Base-by-base conservation (phyloP, 345 rosid species). In the Erucastrum elatum region DNA sequence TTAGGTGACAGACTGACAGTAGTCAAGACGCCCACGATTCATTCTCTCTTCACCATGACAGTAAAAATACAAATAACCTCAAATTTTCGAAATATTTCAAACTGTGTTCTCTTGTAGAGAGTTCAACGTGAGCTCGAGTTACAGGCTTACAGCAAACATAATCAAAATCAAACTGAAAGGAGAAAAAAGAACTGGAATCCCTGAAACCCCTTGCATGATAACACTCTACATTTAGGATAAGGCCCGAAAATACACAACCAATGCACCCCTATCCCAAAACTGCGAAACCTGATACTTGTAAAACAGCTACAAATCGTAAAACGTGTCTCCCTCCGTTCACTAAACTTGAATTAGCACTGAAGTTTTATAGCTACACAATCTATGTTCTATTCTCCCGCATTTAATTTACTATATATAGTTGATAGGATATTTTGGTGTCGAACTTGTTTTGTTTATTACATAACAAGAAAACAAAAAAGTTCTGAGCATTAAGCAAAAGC, bases 251-350 rank as follows among this genome's bases (percentile, higher is more conserved):
- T 21, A 39, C 30, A 1, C 9, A 71, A 64, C 26, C 12, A 13
- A 8, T 30, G 60, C 33, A 44, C 13, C 7, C 56, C 30, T 27
- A 70, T 10, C 7, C 51, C 11, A 35, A 37, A 37, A 15, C 44
- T 4, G 86, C 87, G 1, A 25, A 90, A 87, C 25, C 3, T n/a
- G 3, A n/a, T 17, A 17, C 31, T 71, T 21, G 26, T 26, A 70
- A 44, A 71, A 70, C 66, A 35, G 15, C 3, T 17, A 49, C 9
- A 73, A 2, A 64, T 46, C 21, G n/a, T 63, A 46, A 30, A 4
- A n/a, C 8, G 56, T 15, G 44, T 12, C 15, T 15, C 4, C 44
- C 6, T 46, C 5, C 17, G 1, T 33, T 64, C 55, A 26, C 26
- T 33, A 34, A 21, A 74, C 64, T 25, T 35, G 17, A 26, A 10